phyloP scores from a whole-genome alignment of 1,139 yeast genomes.

The Lodderomyces metapsilosis region DNA sequence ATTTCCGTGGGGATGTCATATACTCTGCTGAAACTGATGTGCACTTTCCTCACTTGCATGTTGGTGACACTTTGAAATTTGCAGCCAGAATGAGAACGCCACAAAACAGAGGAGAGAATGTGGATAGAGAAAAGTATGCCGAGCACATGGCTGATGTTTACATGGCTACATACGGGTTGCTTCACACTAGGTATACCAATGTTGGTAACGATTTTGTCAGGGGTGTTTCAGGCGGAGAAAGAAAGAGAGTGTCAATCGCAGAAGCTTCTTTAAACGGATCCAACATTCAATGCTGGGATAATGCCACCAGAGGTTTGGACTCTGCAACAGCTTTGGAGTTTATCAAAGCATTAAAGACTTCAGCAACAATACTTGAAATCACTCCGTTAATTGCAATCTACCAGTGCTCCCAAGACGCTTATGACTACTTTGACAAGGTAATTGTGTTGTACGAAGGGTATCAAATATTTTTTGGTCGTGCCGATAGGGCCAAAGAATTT shows the following conservation, averaged over 20 bases:
- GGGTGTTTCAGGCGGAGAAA: conserved; percentile 46
- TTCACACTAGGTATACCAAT: conserved; percentile 32
- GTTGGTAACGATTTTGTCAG: conserved; percentile 38
- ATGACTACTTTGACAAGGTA: conserved; percentile 68
- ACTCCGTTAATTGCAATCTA: conserved; percentile 76
- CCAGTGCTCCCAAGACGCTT: conserved; percentile 81
- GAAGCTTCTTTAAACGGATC: conserved; percentile 39
- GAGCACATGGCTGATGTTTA: conserved; percentile 41
- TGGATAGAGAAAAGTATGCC: conserved; percentile 38
- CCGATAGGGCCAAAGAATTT: conserved; percentile 42
- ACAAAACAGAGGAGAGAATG: conserved; percentile 32
- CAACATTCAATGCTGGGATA: conserved; percentile 56
- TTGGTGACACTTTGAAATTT: conserved; percentile 49
- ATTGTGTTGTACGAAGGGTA: conserved; percentile 73
- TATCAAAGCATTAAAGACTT: conserved; percentile 61
- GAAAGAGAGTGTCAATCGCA: conserved; percentile 47
- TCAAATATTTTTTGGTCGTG: conserved; percentile 73
- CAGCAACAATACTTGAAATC: conserved; percentile 55
- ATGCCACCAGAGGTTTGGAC: conserved; percentile 61
- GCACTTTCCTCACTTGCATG: conserved; percentile 53
- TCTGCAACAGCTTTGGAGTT: conserved; percentile 70
- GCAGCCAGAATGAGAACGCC: conserved; percentile 45
- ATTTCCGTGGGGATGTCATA: conserved; percentile 48
- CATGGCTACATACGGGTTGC: conserved; percentile 42
- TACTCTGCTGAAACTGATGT: conserved; percentile 53